These are phyloP conservation scores for Acer negundo DNA, from an alignment of 345 rosid genomes.

Conservation along the genomic window DNA sequence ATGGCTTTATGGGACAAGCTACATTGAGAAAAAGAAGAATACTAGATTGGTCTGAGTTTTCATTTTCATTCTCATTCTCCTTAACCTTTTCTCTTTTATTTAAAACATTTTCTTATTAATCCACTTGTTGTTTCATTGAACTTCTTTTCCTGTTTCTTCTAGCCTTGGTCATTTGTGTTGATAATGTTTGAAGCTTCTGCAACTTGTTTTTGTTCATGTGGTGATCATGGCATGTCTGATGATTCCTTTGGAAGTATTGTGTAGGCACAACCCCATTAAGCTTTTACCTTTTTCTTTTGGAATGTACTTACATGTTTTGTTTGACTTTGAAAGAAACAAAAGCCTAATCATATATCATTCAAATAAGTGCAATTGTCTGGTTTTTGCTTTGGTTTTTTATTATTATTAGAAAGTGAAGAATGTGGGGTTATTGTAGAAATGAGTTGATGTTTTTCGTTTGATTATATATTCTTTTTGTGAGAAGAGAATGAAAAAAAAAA, in stretches of 20 bases:
- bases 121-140: neutral
- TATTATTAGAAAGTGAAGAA: neutral
- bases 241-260: conserved; percentile 10
- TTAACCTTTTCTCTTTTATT: neutral
- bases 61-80: conserved; percentile 10
- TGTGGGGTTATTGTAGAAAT: too few relatives aligned
- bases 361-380: conserved; percentile 21
- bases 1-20: conserved; percentile 27
- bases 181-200: neutral
- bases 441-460: too few relatives aligned
- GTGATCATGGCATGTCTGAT: neutral
- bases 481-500: conserved; percentile 7
- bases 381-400: neutral
- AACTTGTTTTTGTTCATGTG: neutral
- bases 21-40: neutral
- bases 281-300: neutral
- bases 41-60: neutral
- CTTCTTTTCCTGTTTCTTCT: too few relatives aligned
- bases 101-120: neutral
- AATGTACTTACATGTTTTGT: neutral
- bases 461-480: conserved; percentile 12
- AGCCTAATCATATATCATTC: neutral
- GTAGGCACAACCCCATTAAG: neutral
- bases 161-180: neutral
- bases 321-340: conserved; percentile 4